phyloP scores from a whole-genome alignment of 2,329 filamentous ascomycete species.

The Aschersonia sp. region DNA sequence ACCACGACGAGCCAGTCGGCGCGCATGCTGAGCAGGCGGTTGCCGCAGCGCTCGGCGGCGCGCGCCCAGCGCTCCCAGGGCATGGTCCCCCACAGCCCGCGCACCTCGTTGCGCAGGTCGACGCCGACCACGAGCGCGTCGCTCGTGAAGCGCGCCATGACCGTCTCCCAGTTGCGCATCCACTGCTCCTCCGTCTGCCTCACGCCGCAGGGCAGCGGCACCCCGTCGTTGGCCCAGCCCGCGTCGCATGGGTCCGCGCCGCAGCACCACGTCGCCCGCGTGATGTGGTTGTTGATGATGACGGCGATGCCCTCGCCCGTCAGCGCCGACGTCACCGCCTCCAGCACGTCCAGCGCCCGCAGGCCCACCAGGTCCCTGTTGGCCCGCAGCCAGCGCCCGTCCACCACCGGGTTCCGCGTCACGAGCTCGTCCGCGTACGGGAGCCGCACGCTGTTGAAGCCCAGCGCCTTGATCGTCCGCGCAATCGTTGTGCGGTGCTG shows the following conservation, averaged over 20 bases:
- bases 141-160: constrained; percentile 43
- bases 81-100: constrained; percentile 56
- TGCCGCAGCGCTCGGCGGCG: constrained; percentile 48
- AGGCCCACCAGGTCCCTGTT: constrained; percentile 44
- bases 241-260: constrained; percentile 53
- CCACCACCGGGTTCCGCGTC: constrained; percentile 39
- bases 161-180: constrained; percentile 50
- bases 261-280: constrained; percentile 53
- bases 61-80: constrained; percentile 48
- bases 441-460: constrained; percentile 56
- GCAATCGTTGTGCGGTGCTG: constrained; percentile 48
- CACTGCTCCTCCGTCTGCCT: constrained; percentile 49
- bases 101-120: constrained; percentile 55
- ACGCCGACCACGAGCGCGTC: constrained; percentile 50
- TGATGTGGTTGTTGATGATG: constrained; percentile 59
- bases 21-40: constrained; percentile 43
- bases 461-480: constrained; percentile 40
- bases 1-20: constrained; percentile 52
- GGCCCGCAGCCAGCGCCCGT: constrained; percentile 32
- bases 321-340: constrained; percentile 41
- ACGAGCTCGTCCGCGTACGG: constrained; percentile 59
- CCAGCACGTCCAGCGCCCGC: constrained; percentile 45
- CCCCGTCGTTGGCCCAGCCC: constrained; percentile 50
- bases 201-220: constrained; percentile 44
- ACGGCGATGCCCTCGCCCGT: constrained; percentile 49